Evolutionary conservation across 257 asterid species (phyloP).

Genomic region (Fraxinus pennsylvanica): DNA sequence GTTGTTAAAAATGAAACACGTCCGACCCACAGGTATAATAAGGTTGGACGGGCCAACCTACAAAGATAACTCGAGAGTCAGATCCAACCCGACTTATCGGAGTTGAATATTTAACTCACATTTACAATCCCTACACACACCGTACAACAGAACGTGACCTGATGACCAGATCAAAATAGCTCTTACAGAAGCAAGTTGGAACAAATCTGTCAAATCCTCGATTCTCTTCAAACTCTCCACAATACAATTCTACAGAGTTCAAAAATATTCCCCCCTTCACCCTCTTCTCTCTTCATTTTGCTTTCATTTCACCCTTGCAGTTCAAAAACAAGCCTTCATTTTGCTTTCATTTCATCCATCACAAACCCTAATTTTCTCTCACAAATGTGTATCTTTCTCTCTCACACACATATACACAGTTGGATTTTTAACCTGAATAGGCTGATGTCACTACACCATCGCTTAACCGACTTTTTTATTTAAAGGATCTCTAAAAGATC

Average conservation of each 20-base stretch:
- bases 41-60: no score
- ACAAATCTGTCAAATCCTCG: neutral
- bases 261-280: conserved; percentile 20
- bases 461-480: conserved; percentile 20
- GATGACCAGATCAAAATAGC: conserved; percentile 2
- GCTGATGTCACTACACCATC: conserved; percentile 22
- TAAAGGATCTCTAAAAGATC: conserved; percentile 28
- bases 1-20: no score
- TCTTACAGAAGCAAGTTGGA: neutral
- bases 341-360: conserved; percentile 4
- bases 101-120: neutral
- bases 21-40: no score
- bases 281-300: neutral
- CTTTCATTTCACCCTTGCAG: conserved; percentile 4
- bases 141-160: neutral
- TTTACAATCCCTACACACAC: neutral
- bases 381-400: neutral
- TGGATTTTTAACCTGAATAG: conserved; percentile 26
- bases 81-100: no score
- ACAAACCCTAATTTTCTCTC: conserved; percentile 5
- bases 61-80: no score
- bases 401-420: neutral
- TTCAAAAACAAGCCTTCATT: neutral
- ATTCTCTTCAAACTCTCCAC: neutral
- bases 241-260: conserved; percentile 26